Evolutionary conservation across 495 filamentous ascomycete species (phyloP), one percentile per base, ranked within the genome.

Genomic region (Trichoderma parareesei): DNA sequence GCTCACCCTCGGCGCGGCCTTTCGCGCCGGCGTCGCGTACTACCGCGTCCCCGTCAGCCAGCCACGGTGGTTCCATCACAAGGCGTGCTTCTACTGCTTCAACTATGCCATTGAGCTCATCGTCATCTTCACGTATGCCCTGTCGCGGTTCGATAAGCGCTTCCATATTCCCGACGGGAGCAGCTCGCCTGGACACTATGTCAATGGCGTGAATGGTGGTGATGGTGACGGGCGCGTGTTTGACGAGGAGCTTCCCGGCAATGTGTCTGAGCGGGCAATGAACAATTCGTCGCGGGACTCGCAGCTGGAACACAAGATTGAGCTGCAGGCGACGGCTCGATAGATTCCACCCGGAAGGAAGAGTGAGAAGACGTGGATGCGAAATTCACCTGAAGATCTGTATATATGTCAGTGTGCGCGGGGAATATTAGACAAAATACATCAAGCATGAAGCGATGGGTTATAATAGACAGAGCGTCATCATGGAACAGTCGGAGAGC

Each of bases 71-170:
- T 94, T 88, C 66, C 81, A 88, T 67, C 76, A 72, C 66, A 88
- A 88, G 68, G 82, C 85, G 3, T 84, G 83, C 69, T 96, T 94
- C 75, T 97, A 92, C 74, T 70, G 85, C 68, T 92, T 96, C 78
- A 85, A 88, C 71, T 92, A 92, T 67, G 76, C 74, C 0, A 77
- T 91, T 13, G 93, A 97, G 74, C 73, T 91, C 37, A 27, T 87
- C 4, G 84, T 93, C 13, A 81, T 93, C 2, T 75, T 75, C 9
- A 67, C 87, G 4, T 93, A 89, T 71, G 79, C 85, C 2, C 67
- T 89, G 5, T 76, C 76, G 4, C 80, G 91, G 33, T 83, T 93
- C 41, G 92, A 97, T 68, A 78, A 79, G 65, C 82, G 87, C 6
- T 96, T 96, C 72, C 77, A 84, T 66, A 78, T 96, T n/a, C 87